Evolutionary conservation across 345 rosid species (phyloP).

Genomic region (Physaria fendleri): DNA sequence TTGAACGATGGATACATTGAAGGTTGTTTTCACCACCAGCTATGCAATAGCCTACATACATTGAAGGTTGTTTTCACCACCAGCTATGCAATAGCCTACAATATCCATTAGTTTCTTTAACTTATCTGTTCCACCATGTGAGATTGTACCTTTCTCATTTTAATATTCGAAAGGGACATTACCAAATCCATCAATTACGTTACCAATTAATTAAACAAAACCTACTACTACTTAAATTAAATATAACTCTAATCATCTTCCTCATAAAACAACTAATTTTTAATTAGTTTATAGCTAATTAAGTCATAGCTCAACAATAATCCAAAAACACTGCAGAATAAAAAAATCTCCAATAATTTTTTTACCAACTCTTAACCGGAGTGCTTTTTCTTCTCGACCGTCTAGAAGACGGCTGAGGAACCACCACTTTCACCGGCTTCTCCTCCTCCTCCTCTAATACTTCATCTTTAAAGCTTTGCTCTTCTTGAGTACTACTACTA

Average conservation of each 20-base stretch:
- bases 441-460: conserved; percentile 7
- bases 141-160: conserved; percentile 3
- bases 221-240: conserved; percentile 22
- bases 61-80: not conserved
- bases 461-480: conserved; percentile 6
- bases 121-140: conserved; percentile 22
- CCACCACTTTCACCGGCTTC: conserved; percentile 20
- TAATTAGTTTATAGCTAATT: too few relatives aligned
- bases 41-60: too few relatives aligned
- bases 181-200: conserved; percentile 8
- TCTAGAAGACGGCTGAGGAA: conserved; percentile 35
- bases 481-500: conserved; percentile 1
- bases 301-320: conserved; percentile 6
- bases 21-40: too few relatives aligned
- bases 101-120: conserved; percentile 13
- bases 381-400: conserved; percentile 69
- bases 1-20: too few relatives aligned
- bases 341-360: conserved; percentile 1
- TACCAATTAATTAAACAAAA: not conserved
- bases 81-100: not conserved
- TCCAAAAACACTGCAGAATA: not conserved
- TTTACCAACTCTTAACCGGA: conserved; percentile 81
- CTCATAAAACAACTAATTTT: too few relatives aligned
- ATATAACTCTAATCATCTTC: not conserved
- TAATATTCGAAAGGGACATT: conserved; percentile 9